These are phyloP conservation scores for Lophiostoma macrostomum DNA, from an alignment of 495 filamentous ascomycete species.

Conservation along the genomic window DNA sequence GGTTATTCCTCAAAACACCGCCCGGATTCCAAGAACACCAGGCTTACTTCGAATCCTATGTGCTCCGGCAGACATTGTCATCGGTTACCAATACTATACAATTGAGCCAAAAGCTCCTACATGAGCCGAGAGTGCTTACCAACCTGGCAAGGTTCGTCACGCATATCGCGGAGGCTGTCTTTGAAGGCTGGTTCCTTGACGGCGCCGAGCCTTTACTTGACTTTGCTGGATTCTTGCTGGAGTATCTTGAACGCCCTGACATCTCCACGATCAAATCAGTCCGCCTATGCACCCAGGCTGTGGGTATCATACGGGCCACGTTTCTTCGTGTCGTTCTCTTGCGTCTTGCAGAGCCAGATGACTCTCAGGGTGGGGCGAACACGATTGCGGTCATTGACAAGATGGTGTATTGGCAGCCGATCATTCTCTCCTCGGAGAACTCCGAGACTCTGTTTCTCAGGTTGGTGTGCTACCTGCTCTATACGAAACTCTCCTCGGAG, in stretches of 20 bases:
- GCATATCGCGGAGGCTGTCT: slow-evolving; percentile 83
- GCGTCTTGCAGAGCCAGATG: slow-evolving; percentile 77
- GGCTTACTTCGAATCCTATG: slow-evolving; percentile 88
- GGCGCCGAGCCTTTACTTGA: slow-evolving; percentile 80
- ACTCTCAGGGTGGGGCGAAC: slow-evolving; percentile 55
- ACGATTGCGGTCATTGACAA: slow-evolving; percentile 71
- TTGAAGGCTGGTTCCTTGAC: slow-evolving; percentile 92
- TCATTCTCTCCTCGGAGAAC: slow-evolving; percentile 73
- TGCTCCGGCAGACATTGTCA: slow-evolving; percentile 71
- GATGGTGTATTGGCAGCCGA: slow-evolving; percentile 91
- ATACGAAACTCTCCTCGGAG: slow-evolving; percentile 70
- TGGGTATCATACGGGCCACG: slow-evolving; percentile 67
- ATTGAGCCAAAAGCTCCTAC: slow-evolving; percentile 66
- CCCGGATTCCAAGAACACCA: slow-evolving; percentile 91
- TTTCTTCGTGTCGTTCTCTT: slow-evolving; percentile 76
- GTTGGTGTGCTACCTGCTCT: slow-evolving; percentile 85
- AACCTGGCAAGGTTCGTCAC: slow-evolving; percentile 77
- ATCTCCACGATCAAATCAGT: slow-evolving; percentile 77
- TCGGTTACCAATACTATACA: slow-evolving; percentile 66
- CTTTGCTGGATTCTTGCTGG: slow-evolving; percentile 77
- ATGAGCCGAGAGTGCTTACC: slow-evolving; percentile 76
- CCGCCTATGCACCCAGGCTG: slow-evolving; percentile 77
- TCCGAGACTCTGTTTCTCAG: slow-evolving; percentile 72
- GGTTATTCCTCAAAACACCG: slow-evolving; percentile 82
- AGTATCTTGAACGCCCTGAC: slow-evolving; percentile 85